phyloP scores from a whole-genome alignment of 129 eudicot species.

The Centrapalus pauciflorus region DNA sequence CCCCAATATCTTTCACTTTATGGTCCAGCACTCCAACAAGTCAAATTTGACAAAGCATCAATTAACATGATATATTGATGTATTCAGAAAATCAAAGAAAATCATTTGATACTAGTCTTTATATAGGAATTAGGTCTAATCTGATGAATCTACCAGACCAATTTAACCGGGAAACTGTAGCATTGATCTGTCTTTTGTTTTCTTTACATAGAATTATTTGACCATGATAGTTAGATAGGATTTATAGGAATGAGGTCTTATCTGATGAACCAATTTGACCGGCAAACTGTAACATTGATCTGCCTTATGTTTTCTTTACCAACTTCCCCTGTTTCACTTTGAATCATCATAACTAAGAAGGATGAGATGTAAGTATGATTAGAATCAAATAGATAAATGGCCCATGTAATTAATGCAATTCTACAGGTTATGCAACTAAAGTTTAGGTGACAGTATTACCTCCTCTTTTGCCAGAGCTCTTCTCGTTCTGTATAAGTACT shows the following conservation, averaged over 20 bases:
- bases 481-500: slow-evolving; percentile 66
- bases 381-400: background rate
- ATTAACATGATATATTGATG: background rate
- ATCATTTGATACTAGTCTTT: background rate
- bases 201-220: background rate
- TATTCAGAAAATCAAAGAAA: background rate
- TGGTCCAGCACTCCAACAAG: too few species aligned
- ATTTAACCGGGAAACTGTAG: too few species aligned
- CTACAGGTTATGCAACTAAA: background rate
- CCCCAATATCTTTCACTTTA: too few species aligned
- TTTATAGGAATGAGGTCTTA: too few species aligned
- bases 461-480: slow-evolving; percentile 66
- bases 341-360: background rate
- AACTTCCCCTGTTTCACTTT: background rate
- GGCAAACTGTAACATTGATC: too few species aligned
- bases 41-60: too few species aligned
- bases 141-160: background rate
- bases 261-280: too few species aligned
- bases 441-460: slow-evolving; percentile 37
- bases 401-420: background rate
- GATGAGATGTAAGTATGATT: background rate
- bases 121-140: background rate
- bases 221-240: background rate
- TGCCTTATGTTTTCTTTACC: background rate
- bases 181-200: too few species aligned